Evolutionary conservation across 2,329 filamentous ascomycete genomes (phyloP).

Genomic region (Didymellaceae sp.): DNA sequence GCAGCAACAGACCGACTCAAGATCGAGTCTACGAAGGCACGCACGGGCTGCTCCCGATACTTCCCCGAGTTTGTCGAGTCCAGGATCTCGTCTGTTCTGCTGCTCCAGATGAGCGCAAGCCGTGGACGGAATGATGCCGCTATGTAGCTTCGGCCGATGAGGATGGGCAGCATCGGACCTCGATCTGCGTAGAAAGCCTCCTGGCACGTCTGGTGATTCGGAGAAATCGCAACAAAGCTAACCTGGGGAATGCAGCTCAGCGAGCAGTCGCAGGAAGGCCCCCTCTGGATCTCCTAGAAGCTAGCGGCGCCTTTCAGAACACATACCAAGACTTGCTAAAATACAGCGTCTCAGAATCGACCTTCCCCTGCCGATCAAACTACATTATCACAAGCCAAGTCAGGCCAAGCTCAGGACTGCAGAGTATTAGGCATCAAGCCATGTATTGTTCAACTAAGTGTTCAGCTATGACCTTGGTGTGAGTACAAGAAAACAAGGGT

Average conservation of each 20-base stretch:
- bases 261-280: no score
- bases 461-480: slow-evolving; percentile 19
- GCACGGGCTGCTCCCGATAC: not conserved
- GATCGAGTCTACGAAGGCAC: not conserved
- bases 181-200: no score
- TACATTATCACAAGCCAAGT: not conserved
- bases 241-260: no score
- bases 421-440: slow-evolving; percentile 15
- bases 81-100: not conserved
- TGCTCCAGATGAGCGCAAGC: not conserved
- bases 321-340: no score
- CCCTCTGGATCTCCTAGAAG: no score
- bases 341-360: not conserved
- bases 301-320: no score
- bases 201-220: no score
- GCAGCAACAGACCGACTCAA: not conserved
- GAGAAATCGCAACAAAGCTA: no score
- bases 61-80: not conserved
- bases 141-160: slow-evolving; percentile 5
- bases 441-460: slow-evolving; percentile 13
- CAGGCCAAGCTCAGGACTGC: not conserved
- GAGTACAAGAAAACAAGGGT: slow-evolving; percentile 19
- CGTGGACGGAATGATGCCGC: slow-evolving; percentile 3
- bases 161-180: not conserved
- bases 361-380: slow-evolving; percentile 3